Conservation (phyloP, 352 stramenopile species). For the Phytophthora brassicae region DNA sequence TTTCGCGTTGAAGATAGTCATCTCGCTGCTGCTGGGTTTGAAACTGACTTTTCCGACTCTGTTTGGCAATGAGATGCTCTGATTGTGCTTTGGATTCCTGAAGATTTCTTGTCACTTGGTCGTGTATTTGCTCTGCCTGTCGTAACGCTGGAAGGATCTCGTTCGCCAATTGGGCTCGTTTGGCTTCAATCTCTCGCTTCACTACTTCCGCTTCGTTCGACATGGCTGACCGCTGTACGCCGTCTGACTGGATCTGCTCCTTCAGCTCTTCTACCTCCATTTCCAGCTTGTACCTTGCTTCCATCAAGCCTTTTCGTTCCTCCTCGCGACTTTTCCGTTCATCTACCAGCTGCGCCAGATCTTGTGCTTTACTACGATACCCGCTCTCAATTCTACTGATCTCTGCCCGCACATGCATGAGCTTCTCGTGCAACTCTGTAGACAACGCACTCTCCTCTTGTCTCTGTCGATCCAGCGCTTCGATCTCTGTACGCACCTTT, state of each 20-base stretch:
- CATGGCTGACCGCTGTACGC: slow-evolving; percentile 40
- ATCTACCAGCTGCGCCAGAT: slow-evolving; percentile 52
- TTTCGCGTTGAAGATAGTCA: slow-evolving; percentile 71
- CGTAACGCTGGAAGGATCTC: slow-evolving; percentile 55
- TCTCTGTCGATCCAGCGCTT: slow-evolving; percentile 69
- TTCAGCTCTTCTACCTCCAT: slow-evolving; percentile 80
- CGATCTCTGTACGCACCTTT: slow-evolving; percentile 57
- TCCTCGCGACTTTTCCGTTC: slow-evolving; percentile 56
- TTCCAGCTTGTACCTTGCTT: slow-evolving; percentile 76
- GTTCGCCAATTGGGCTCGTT: slow-evolving; percentile 50
- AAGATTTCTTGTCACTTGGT: slow-evolving; percentile 80
- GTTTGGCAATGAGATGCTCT: slow-evolving; percentile 94
- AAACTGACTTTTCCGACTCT: slow-evolving; percentile 96
- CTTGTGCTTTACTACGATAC: slow-evolving; percentile 45
- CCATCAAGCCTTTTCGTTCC: slow-evolving; percentile 80
- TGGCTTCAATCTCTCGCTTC: slow-evolving; percentile 54
- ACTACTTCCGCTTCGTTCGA: slow-evolving; percentile 58
- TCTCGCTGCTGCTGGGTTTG: slow-evolving; percentile 92
- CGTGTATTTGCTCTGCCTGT: slow-evolving; percentile 63
- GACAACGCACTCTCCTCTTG: slow-evolving; percentile 49
- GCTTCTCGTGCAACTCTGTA: slow-evolving; percentile 71
- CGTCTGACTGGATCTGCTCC: slow-evolving; percentile 54
- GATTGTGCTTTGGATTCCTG: slow-evolving; percentile 60
- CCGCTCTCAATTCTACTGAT: slow-evolving; percentile 56
- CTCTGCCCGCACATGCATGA: slow-evolving; percentile 53